Conservation (phyloP, 2,329 filamentous ascomycete genomes). For the Fusarium clavum region DNA sequence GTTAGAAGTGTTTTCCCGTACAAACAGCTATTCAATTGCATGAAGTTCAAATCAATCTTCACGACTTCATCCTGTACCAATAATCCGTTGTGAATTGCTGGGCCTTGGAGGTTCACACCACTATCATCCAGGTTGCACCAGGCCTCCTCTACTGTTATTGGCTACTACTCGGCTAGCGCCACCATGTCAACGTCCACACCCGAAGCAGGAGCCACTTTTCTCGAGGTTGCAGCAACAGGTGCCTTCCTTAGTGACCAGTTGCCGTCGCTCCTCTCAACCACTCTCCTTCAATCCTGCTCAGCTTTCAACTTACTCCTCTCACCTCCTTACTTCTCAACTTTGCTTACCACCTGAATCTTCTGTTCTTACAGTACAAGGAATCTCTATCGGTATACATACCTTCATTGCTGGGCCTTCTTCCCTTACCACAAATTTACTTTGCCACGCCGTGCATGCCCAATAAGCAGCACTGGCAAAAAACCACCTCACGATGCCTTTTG, state of each 20-base stretch:
- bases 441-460: conserved; percentile 23
- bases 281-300: conserved; percentile 15
- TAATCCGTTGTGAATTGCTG: neutral
- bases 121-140: neutral
- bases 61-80: neutral
- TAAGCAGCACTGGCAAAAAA: conserved; percentile 32
- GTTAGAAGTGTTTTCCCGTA: neutral
- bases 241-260: conserved; percentile 30
- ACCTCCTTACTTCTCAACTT: conserved; percentile 9
- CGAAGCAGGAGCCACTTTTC: conserved; percentile 28
- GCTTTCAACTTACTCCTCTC: conserved; percentile 19
- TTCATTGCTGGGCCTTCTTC: neutral
- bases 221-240: conserved; percentile 23
- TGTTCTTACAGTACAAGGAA: neutral
- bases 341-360: neutral
- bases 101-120: neutral
- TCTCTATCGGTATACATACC: neutral
- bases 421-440: neutral
- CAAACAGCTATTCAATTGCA: neutral
- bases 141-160: conserved; percentile 8
- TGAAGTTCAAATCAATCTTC: neutral
- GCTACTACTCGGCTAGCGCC: conserved; percentile 13
- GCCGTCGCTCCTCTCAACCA: conserved; percentile 23
- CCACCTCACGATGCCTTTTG: conserved; percentile 51
- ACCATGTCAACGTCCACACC: conserved; percentile 20